Conservation (phyloP, 2,329 filamentous ascomycete species). For the Didymella pinodella region DNA sequence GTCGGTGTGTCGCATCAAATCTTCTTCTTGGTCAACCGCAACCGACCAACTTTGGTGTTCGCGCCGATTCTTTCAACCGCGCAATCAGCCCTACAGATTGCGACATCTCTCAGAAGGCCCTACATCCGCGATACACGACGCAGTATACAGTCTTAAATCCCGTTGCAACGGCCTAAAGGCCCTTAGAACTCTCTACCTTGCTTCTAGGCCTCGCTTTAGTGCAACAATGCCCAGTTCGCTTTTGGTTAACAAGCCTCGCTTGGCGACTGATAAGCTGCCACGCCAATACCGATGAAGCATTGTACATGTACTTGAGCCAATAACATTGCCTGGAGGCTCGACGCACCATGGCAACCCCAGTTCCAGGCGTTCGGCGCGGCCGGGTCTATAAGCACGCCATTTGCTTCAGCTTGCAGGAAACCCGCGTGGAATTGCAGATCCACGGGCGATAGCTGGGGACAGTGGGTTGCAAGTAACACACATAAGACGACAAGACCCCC, state of each 20-base stretch:
- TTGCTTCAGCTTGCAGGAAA: slow-evolving; percentile 3
- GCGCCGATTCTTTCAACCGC: neutral
- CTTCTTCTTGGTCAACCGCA: neutral
- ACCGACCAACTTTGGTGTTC: neutral
- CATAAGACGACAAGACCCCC: neutral
- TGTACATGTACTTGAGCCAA: slow-evolving; percentile 6
- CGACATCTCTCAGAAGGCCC: neutral
- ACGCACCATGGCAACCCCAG: neutral
- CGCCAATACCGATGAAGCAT: slow-evolving; percentile 16
- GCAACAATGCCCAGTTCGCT: neutral
- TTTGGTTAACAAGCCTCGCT: slow-evolving; percentile 25
- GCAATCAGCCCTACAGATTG: slow-evolving; percentile 7
- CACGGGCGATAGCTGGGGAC: neutral
- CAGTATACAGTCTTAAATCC: neutral
- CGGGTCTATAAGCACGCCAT: slow-evolving; percentile 23
- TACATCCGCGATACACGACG: neutral
- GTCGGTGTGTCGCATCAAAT: neutral
- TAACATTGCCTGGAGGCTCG: neutral
- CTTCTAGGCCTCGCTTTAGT: slow-evolving; percentile 1
- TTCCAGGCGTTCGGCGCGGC: slow-evolving; percentile 22
- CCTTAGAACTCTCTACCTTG: neutral
- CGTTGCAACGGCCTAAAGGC: neutral
- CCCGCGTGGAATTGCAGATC: neutral
- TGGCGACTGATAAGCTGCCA: slow-evolving; percentile 21
- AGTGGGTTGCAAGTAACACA: neutral